Evolutionary conservation across 2,329 filamentous ascomycete genomes (phyloP).

Genomic region (Mariannaea elegans): DNA sequence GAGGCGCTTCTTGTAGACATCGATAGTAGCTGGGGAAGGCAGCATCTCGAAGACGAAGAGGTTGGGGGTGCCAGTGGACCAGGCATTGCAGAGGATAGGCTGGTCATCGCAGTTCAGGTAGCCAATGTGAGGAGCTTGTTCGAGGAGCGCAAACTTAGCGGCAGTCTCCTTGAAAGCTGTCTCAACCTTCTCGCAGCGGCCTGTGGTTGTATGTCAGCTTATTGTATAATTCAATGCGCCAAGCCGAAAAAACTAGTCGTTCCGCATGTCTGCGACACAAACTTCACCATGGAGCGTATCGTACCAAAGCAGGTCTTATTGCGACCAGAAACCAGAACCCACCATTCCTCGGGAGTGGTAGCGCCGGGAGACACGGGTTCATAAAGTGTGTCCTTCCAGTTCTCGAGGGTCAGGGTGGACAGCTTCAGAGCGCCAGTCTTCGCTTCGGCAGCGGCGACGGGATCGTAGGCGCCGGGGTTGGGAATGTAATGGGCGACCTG

Average conservation of each 20-base stretch:
- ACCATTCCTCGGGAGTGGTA: slow-evolving; percentile 77
- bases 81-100: slow-evolving; percentile 77
- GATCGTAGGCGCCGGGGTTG: slow-evolving; percentile 53
- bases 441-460: slow-evolving; percentile 52
- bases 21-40: slow-evolving; percentile 69
- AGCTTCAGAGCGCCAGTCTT: slow-evolving; percentile 54
- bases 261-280: slow-evolving; percentile 7
- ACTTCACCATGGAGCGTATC: slow-evolving; percentile 31
- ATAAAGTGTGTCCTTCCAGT: slow-evolving; percentile 76
- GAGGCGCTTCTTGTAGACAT: slow-evolving; percentile 71
- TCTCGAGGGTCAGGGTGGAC: slow-evolving; percentile 68
- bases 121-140: slow-evolving; percentile 72
- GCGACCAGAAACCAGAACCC: slow-evolving; percentile 76
- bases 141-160: slow-evolving; percentile 67
- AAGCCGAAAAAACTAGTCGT: neutral
- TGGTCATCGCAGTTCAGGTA: slow-evolving; percentile 79
- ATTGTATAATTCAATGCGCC: neutral
- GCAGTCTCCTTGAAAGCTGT: slow-evolving; percentile 73
- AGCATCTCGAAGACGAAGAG: slow-evolving; percentile 75
- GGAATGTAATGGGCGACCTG: slow-evolving; percentile 64
- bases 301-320: slow-evolving; percentile 80
- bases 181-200: slow-evolving; percentile 71
- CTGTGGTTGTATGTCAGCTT: slow-evolving; percentile 49
- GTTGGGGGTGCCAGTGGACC: slow-evolving; percentile 71
- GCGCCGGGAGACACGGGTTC: slow-evolving; percentile 66